Percentiles rank a stretch among this genome's conserved stretches.
Evolutionary conservation across 441 rosid species (phyloP).

Genomic region (Eutrema salsugineum): DNA sequence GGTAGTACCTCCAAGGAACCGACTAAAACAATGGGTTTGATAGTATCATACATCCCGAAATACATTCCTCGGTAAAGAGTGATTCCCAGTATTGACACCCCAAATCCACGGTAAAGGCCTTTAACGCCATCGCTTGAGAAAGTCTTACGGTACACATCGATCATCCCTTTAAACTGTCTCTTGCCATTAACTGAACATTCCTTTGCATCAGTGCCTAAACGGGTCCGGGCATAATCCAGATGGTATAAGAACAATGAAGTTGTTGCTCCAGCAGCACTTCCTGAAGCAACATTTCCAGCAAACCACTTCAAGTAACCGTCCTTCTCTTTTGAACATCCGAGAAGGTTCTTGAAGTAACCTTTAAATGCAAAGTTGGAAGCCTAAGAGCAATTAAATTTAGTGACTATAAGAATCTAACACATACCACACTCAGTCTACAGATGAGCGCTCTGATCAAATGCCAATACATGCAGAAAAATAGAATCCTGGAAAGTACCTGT

Average conservation of each 20-base stretch:
- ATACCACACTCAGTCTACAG: neutral
- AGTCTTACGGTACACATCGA: slow-evolving; percentile 81
- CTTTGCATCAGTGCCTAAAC: slow-evolving; percentile 81
- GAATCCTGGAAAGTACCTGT: slow-evolving; percentile 49
- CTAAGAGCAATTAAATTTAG: slow-evolving; percentile 66
- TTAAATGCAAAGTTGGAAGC: slow-evolving; percentile 97
- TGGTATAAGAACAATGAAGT: slow-evolving; percentile 68
- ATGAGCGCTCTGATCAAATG: neutral
- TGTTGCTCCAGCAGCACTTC: slow-evolving; percentile 97
- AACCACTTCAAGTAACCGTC: slow-evolving; percentile 81
- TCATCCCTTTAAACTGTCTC: slow-evolving; percentile 70
- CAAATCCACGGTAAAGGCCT: slow-evolving; percentile 86
- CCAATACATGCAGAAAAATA: neutral
- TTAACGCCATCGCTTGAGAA: slow-evolving; percentile 60
- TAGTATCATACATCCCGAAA: slow-evolving; percentile 86
- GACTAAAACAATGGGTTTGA: slow-evolving; percentile 81
- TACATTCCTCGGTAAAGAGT: slow-evolving; percentile 90
- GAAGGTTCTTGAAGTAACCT: slow-evolving; percentile 78
- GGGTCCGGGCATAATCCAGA: slow-evolving; percentile 72
- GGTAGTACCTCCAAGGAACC: slow-evolving; percentile 73
- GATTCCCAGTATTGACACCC: slow-evolving; percentile 87
- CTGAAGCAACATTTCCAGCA: slow-evolving; percentile 69
- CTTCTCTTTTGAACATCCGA: slow-evolving; percentile 73
- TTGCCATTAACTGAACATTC: slow-evolving; percentile 47
- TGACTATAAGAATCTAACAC: slow-evolving; percentile 16